These are phyloP conservation scores for Cladosporium sp. DNA, from an alignment of 2,329 filamentous ascomycete genomes.

Conservation along the genomic window DNA sequence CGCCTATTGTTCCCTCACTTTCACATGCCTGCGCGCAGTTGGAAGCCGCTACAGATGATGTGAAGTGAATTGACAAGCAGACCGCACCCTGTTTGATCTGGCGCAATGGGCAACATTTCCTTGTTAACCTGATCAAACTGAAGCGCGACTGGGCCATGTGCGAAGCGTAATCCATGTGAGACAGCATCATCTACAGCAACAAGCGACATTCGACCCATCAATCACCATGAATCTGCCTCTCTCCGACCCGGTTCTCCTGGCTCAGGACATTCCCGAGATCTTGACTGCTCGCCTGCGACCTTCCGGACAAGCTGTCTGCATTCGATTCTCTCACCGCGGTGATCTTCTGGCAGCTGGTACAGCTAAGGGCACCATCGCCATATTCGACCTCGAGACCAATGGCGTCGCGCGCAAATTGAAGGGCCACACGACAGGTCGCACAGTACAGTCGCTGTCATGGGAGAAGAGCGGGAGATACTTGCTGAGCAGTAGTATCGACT, in stretches of 20 bases:
- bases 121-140: background rate
- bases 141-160: background rate
- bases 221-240: slow-evolving; percentile 64
- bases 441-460: slow-evolving; percentile 94
- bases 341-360: slow-evolving; percentile 93
- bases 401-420: slow-evolving; percentile 91
- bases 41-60: background rate
- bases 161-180: background rate
- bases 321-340: slow-evolving; percentile 89
- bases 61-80: background rate
- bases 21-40: background rate
- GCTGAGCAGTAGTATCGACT: slow-evolving; percentile 89
- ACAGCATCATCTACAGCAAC: background rate
- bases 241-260: slow-evolving; percentile 66
- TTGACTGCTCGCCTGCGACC: slow-evolving; percentile 81
- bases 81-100: background rate
- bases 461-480: slow-evolving; percentile 87
- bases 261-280: slow-evolving; percentile 83
- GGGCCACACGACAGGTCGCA: slow-evolving; percentile 72
- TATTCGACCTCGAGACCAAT: slow-evolving; percentile 97
- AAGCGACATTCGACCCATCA: background rate
- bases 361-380: slow-evolving; percentile 84
- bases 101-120: background rate
- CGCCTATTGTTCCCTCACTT: background rate
- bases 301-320: slow-evolving; percentile 58